Conservation (phyloP, 164 flowering plant species). For the Taxillus chinensis region DNA sequence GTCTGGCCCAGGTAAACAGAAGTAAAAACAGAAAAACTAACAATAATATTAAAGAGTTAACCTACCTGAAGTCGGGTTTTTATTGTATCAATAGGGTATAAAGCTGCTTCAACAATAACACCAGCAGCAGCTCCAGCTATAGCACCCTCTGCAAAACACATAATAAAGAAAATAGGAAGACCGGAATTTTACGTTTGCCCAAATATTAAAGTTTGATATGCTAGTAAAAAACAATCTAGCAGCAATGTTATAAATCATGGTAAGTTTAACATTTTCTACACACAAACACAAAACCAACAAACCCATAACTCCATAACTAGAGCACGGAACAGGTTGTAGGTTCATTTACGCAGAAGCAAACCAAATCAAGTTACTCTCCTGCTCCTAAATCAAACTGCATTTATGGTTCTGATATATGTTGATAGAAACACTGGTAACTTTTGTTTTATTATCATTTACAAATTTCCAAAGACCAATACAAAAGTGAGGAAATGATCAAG, state of each 20-base stretch:
- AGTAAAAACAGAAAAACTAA: neutral
- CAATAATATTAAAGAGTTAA: conserved; percentile 8
- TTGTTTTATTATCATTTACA: too few species aligned
- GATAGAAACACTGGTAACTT: too few species aligned
- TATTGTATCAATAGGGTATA: conserved; percentile 93
- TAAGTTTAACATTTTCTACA: neutral
- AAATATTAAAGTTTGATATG: neutral
- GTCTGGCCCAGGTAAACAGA: too few species aligned
- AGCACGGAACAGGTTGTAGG: neutral
- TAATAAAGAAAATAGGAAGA: neutral
- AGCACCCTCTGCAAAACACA: conserved; percentile 55
- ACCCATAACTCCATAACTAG: neutral
- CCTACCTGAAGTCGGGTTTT: conserved; percentile 92
- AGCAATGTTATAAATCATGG: neutral
- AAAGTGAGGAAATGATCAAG: too few species aligned
- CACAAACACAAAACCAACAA: neutral
- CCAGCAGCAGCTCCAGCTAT: conserved; percentile 94
- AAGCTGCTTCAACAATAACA: conserved; percentile 81
- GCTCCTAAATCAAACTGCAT: too few species aligned
- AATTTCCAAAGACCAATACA: too few species aligned
- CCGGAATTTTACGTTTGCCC: neutral
- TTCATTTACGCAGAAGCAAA: neutral
- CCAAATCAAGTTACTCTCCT: too few species aligned
- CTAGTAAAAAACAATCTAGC: neutral
- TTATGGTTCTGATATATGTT: too few species aligned